Evolutionary conservation across 1,284 basidiomycete genomes (phyloP).

Genomic region (Moesziomyces globuligerus): DNA sequence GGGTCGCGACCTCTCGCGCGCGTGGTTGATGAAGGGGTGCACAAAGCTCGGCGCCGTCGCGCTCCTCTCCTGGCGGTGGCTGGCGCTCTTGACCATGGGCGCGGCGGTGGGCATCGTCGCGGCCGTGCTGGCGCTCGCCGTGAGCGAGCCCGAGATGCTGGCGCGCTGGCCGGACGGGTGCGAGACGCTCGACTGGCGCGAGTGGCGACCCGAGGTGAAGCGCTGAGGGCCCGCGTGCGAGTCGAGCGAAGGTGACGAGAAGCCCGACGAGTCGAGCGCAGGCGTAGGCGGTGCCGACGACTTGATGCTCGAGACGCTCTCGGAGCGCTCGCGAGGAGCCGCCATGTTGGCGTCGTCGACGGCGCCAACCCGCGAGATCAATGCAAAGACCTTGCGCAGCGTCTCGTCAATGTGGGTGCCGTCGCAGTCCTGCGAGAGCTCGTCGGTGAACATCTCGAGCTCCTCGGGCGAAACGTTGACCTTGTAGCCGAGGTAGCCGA

Average conservation of each 20-base stretch:
- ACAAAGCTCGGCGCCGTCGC: constrained; percentile 37
- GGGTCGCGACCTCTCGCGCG: constrained; percentile 43
- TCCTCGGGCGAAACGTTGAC: constrained; percentile 61
- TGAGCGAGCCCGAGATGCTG: constrained; percentile 45
- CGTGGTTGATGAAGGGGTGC: constrained; percentile 42
- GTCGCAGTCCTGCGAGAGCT: constrained; percentile 50
- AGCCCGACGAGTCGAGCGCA: constrained; percentile 33
- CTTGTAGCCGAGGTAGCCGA: constrained; percentile 65
- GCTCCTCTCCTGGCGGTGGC: constrained; percentile 42
- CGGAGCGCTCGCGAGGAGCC: constrained; percentile 26
- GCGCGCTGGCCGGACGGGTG: constrained; percentile 37
- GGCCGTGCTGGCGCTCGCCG: not conserved
- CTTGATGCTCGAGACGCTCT: constrained; percentile 38
- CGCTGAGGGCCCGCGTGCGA: constrained; percentile 41
- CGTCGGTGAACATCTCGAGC: constrained; percentile 56
- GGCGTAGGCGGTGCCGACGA: constrained; percentile 31
- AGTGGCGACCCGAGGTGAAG: constrained; percentile 28
- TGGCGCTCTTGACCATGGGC: constrained; percentile 41
- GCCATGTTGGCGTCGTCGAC: constrained; percentile 14
- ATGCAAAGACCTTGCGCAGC: constrained; percentile 33
- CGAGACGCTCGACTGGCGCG: constrained; percentile 40
- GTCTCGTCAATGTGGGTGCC: constrained; percentile 36
- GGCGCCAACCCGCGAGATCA: constrained; percentile 36
- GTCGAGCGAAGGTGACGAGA: constrained; percentile 42
- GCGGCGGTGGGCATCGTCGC: constrained; percentile 32